Evolutionary conservation across 495 filamentous ascomycete genomes (phyloP).

Genomic region (Aspergillus ellipticus): DNA sequence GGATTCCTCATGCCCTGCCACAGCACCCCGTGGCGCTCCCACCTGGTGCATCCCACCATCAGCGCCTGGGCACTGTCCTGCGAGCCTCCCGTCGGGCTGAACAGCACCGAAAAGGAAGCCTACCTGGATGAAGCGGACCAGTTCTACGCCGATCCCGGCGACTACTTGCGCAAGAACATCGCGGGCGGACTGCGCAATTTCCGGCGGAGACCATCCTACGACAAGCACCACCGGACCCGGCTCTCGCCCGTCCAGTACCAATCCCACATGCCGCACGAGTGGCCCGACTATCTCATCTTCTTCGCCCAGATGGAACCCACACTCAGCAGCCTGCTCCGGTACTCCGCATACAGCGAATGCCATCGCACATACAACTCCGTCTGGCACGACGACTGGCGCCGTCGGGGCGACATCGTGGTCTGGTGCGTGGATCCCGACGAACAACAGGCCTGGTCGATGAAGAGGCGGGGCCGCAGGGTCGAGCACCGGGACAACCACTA

Average conservation of each 20-base stretch:
- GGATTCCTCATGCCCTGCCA: constrained; percentile 98
- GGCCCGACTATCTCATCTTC: constrained; percentile 63
- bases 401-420: constrained; percentile 80
- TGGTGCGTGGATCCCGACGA: constrained; percentile 56
- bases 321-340: constrained; percentile 44
- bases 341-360: constrained; percentile 61
- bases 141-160: constrained; percentile 68
- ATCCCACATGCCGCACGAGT: constrained; percentile 26
- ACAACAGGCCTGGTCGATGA: constrained; percentile 31
- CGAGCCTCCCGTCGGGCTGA: constrained; percentile 76
- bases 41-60: constrained; percentile 70
- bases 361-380: constrained; percentile 75
- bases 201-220: constrained; percentile 39
- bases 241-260: constrained; percentile 4
- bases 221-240: constrained; percentile 1
- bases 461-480: constrained; percentile 18
- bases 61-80: constrained; percentile 85
- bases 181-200: constrained; percentile 36
- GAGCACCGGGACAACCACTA: constrained; percentile 35
- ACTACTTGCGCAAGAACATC: constrained; percentile 57
- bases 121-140: constrained; percentile 89
- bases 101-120: constrained; percentile 46
- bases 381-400: constrained; percentile 84
- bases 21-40: constrained; percentile 92
- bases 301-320: constrained; percentile 58